Base-by-base conservation (phyloP, 1,284 basidiomycete genomes). In the Pascua sp. region DNA sequence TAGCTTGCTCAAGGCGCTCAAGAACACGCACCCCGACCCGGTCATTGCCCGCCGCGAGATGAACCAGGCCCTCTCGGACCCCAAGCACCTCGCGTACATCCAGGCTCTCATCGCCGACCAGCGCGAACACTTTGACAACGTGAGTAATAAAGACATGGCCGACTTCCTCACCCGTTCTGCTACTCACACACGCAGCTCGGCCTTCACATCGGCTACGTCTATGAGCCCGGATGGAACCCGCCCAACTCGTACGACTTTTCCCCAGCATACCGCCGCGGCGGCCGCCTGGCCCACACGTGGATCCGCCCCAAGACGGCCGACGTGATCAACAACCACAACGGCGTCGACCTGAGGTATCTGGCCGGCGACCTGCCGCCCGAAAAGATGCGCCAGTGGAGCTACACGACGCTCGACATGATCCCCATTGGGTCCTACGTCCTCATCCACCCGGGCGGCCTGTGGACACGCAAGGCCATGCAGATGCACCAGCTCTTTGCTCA, bases 121-220 rank as follows among this genome's bases (percentile, higher is more conserved):
- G 51, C 55, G 50, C 8, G 66, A 64, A 47, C 66, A 67, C 57
- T 67, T 66, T 47, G 58, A 65, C 57, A 66, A 60, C 50, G 64
- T 66, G 41, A 57, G 64, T 56, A 32, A 32, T 7, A 32, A 32
- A 32, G 7, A 32, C 24, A 32, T 4, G 4, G 24, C 4, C 24
- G 24, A 32, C 24, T 32, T 13, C 4, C 1, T 42, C 11, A 9
- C 16, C 16, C 44, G 12, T 8, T 16, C 11, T 24, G 1, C n/a
- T 4, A 4, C 17, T 9, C 24, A 4, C 44, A 12, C 32, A 42
- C 47, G 11, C 45, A 66, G 64, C 43, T 62, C 37, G 64, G 58
- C 40, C 60, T 62, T n/a, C 63, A 67, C 48, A 49, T 67, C 18
- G 66, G 66, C 8, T 67, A 64, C 55, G 59, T 66, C 17, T 67